Conservation (phyloP, 1,139 yeast genomes). For the Magnusiomyces paraingens region DNA sequence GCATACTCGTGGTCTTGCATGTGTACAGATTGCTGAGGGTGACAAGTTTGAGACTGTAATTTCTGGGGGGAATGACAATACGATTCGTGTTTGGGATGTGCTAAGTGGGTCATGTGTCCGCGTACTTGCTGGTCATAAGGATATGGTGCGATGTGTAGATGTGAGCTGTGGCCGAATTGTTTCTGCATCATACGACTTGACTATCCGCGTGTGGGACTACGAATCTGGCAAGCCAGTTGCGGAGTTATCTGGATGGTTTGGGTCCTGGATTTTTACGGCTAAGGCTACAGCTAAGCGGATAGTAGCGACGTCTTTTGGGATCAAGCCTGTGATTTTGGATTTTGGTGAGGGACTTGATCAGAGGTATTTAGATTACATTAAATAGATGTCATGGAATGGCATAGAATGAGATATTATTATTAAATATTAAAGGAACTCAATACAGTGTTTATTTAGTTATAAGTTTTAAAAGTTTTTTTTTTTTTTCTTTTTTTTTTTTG, state of each 20-base stretch:
- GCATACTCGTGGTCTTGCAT: constrained; percentile 35
- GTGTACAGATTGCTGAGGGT: constrained; percentile 28
- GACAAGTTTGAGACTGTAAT: constrained; percentile 21
- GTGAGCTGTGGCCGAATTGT: constrained; percentile 26
- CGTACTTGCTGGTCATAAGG: constrained; percentile 29
- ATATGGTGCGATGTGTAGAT: constrained; percentile 31
- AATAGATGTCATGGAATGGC: constrained; percentile 4
- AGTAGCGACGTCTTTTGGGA: constrained; percentile 32
- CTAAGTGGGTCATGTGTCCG: constrained; percentile 26
- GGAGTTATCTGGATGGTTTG: constrained; percentile 30
- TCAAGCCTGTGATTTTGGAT: constrained; percentile 31
- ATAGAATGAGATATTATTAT: too few species aligned
- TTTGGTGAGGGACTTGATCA: constrained; percentile 28
- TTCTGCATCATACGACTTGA: constrained; percentile 36
- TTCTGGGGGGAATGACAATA: constrained; percentile 35
- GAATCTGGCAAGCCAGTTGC: constrained; percentile 26
- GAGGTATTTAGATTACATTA: constrained; percentile 22
- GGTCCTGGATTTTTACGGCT: constrained; percentile 34
- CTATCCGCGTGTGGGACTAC: constrained; percentile 35
- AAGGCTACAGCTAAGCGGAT: constrained; percentile 29
- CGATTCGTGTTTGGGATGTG: constrained; percentile 32
- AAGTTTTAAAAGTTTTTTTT: too few species aligned
- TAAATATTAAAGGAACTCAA: not conserved
- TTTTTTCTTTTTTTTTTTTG: constrained; percentile 3
- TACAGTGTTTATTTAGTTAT: not conserved